Conservation (phyloP, 371 early-diverging fungal species). For the Mucor irregularis region DNA sequence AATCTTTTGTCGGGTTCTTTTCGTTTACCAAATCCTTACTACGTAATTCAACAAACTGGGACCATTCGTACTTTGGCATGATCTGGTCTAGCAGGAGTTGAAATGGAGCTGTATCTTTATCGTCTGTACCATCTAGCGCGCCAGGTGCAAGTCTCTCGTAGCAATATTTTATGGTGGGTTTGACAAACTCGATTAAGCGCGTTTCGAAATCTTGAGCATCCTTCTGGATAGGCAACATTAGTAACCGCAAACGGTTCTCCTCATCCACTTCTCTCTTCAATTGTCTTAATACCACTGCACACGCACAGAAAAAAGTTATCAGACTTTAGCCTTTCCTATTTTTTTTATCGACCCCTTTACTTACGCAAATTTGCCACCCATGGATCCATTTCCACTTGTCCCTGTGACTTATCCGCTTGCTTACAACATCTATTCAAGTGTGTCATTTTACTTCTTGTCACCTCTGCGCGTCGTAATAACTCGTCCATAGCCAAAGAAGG, state of each 20-base stretch:
- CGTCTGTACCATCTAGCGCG: slow-evolving; percentile 20
- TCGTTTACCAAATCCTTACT: slow-evolving; percentile 39
- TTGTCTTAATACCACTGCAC: slow-evolving; percentile 39
- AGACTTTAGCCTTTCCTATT: no score
- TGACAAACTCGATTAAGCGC: slow-evolving; percentile 19
- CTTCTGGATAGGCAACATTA: slow-evolving; percentile 41
- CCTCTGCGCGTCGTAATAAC: slow-evolving; percentile 35
- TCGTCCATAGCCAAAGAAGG: slow-evolving; percentile 34
- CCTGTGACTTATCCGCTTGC: slow-evolving; percentile 19
- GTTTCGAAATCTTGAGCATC: slow-evolving; percentile 30
- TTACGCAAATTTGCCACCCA: slow-evolving; percentile 46
- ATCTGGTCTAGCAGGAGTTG: slow-evolving; percentile 25
- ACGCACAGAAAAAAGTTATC: slow-evolving; percentile 7
- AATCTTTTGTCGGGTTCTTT: slow-evolving; percentile 32
- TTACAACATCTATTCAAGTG: slow-evolving; percentile 33
- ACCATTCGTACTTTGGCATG: slow-evolving; percentile 39
- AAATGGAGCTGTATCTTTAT: slow-evolving; percentile 25
- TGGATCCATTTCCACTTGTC: slow-evolving; percentile 38
- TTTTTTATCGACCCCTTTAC: background rate
- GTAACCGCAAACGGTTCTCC: slow-evolving; percentile 37
- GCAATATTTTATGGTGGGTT: slow-evolving; percentile 27
- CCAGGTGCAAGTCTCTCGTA: slow-evolving; percentile 22
- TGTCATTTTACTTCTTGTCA: slow-evolving; percentile 37
- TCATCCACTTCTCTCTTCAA: slow-evolving; percentile 46
- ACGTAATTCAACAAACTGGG: slow-evolving; percentile 23